A percentile compares a stretch with the other conserved stretches of the same genome.
Evolutionary conservation across 2,329 filamentous ascomycete genomes (phyloP).

Genomic region (Neofusicoccum kwambonambiense): DNA sequence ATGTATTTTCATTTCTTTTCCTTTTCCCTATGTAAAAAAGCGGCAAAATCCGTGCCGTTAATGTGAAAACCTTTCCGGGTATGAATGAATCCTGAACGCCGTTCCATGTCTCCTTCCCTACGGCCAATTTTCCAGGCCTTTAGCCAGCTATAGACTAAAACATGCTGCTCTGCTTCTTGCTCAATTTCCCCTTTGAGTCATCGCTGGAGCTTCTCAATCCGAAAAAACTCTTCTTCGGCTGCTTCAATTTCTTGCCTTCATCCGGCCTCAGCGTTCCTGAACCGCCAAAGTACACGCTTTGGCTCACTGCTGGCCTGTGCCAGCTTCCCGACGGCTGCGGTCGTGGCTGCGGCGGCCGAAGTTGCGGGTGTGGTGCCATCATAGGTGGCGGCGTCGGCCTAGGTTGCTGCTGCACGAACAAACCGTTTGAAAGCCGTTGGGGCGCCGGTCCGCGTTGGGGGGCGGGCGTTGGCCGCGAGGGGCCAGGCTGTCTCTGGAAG

Average conservation of each 20-base stretch:
- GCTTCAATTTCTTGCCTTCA: conserved; percentile 30
- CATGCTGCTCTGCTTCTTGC: conserved; percentile 46
- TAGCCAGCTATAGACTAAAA: conserved; percentile 29
- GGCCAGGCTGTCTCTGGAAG: background rate
- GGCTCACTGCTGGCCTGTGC: conserved; percentile 26
- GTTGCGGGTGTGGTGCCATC: background rate
- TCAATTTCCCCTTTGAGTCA: conserved; percentile 23
- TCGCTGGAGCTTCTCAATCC: conserved; percentile 34
- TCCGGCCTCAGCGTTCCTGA: conserved; percentile 30
- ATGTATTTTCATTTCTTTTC: background rate
- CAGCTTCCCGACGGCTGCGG: conserved; percentile 27
- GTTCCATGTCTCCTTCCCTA: background rate
- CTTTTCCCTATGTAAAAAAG: background rate
- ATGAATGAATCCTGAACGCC: background rate
- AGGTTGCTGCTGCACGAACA: background rate
- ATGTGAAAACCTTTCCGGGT: background rate
- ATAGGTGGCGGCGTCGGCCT: background rate
- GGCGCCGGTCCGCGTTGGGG: background rate
- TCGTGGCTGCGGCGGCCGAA: conserved; percentile 2
- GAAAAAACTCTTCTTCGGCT: conserved; percentile 41
- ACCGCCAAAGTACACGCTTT: conserved; percentile 35
- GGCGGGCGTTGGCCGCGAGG: background rate
- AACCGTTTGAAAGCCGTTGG: conserved; percentile 2
- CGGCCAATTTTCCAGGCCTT: background rate
- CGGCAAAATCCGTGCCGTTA: background rate